Percentiles rank a stretch among this genome's conserved stretches.
These are phyloP conservation scores for Athelia psychrophila DNA, from an alignment of 1,284 basidiomycete species.

Conservation along the genomic window DNA sequence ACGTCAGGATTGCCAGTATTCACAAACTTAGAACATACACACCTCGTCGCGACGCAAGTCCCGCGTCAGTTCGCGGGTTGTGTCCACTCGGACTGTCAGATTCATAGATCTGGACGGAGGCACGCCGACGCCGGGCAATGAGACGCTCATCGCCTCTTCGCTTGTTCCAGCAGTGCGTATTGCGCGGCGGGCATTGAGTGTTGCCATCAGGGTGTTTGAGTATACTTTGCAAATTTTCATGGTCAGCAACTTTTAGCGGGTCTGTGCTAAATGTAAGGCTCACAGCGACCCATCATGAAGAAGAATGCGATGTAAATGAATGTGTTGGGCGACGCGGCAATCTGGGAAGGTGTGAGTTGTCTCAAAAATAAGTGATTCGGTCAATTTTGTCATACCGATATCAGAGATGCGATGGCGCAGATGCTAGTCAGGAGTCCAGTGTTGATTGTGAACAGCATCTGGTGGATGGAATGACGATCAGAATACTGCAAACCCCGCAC, in stretches of 20 bases:
- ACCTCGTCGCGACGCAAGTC: too few relatives aligned
- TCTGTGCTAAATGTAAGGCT: not conserved
- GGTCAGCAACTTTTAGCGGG: too few relatives aligned
- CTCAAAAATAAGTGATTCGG: too few relatives aligned
- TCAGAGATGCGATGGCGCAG: not conserved
- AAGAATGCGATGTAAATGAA: slow-evolving; percentile 3
- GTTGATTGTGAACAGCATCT: not conserved
- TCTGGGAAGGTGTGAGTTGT: not conserved
- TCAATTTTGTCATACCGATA: not conserved
- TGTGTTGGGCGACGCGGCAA: not conserved
- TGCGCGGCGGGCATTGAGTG: not conserved
- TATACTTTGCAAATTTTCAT: not conserved
- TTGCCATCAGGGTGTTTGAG: not conserved
- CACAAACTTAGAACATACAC: too few relatives aligned
- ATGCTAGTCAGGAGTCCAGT: slow-evolving; percentile 1
- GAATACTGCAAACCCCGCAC: not conserved
- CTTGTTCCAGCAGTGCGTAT: not conserved
- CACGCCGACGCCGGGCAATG: not conserved
- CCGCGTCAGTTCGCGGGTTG: too few relatives aligned
- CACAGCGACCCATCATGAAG: not conserved
- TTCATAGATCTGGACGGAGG: too few relatives aligned
- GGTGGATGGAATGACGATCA: not conserved
- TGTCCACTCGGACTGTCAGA: too few relatives aligned
- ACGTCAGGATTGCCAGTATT: too few relatives aligned
- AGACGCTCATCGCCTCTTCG: not conserved